Conservation (phyloP, 1,139 yeast genomes). For the Yamadazyma sp. region DNA sequence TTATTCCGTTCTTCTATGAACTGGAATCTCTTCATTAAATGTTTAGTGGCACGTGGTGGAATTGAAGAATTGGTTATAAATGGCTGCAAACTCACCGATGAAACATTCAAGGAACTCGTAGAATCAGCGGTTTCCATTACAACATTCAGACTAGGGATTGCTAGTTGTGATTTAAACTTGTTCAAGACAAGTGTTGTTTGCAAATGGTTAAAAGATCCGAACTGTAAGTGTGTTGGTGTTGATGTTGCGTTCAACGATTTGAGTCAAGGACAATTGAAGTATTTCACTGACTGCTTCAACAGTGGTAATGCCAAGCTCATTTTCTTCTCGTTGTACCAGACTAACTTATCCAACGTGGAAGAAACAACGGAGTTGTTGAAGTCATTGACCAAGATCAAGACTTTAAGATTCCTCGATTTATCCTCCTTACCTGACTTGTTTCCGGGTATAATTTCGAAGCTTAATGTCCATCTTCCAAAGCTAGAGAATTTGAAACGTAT, state of each 20-base stretch:
- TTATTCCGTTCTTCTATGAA: conserved; percentile 66
- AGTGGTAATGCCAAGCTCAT: conserved; percentile 40
- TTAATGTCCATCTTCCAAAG: conserved; percentile 63
- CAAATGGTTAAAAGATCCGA: conserved; percentile 58
- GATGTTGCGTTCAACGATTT: conserved; percentile 84
- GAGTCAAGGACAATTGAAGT: conserved; percentile 50
- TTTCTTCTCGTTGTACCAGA: conserved; percentile 73
- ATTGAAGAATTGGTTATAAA: conserved; percentile 80
- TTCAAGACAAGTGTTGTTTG: conserved; percentile 58
- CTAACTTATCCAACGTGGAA: conserved; percentile 54
- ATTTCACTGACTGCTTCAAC: conserved; percentile 47
- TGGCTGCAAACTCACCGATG: conserved; percentile 67
- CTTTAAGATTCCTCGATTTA: conserved; percentile 72
- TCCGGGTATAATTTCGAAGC: conserved; percentile 64
- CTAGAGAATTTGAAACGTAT: conserved; percentile 67
- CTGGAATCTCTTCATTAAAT: conserved; percentile 68
- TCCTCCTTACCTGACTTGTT: conserved; percentile 72
- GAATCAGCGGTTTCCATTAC: conserved; percentile 50
- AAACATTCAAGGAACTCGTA: conserved; percentile 51
- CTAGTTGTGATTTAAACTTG: conserved; percentile 61
- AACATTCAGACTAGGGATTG: conserved; percentile 76
- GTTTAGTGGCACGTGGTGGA: conserved; percentile 63
- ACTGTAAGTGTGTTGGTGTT: conserved; percentile 68
- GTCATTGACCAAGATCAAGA: conserved; percentile 51
- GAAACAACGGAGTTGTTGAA: conserved; percentile 54